Conservation (phyloP, 129 eudicot species). For the Smallanthus sonchifolius region DNA sequence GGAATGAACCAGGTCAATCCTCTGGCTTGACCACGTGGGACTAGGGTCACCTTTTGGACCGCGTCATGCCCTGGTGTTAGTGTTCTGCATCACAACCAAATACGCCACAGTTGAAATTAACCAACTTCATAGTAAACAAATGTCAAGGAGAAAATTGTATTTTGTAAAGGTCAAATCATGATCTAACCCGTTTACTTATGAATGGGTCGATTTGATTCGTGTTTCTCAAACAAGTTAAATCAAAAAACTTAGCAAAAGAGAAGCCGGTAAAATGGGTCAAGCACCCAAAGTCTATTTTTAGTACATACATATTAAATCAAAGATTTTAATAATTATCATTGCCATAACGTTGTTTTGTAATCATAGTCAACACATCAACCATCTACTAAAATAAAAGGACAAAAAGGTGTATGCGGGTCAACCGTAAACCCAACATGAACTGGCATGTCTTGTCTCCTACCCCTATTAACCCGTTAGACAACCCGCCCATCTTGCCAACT, state of each 20-base stretch:
- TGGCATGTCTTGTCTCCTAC: neutral
- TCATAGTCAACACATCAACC: neutral
- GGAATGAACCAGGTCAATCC: slow-evolving; percentile 98
- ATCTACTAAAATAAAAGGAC: neutral
- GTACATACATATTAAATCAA: neutral
- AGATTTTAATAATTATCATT: neutral
- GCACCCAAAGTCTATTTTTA: neutral
- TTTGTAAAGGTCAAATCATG: neutral
- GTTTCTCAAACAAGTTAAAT: neutral
- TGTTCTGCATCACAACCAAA: slow-evolving; percentile 55
- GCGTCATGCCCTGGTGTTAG: slow-evolving; percentile 96
- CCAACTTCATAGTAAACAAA: neutral
- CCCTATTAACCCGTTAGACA: neutral
- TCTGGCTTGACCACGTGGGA: slow-evolving; percentile 98
- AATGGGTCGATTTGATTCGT: neutral
- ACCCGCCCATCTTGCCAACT: neutral
- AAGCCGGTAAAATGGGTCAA: neutral
- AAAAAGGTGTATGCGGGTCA: neutral
- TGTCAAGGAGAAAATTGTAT: neutral
- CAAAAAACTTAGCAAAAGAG: neutral
- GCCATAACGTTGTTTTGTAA: neutral
- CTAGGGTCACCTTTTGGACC: slow-evolving; percentile 90
- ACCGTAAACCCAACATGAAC: neutral
- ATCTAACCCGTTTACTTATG: neutral
- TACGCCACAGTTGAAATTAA: neutral